Evolutionary conservation across 768 basidiomycete species (phyloP).

Genomic region (Russula lepida): DNA sequence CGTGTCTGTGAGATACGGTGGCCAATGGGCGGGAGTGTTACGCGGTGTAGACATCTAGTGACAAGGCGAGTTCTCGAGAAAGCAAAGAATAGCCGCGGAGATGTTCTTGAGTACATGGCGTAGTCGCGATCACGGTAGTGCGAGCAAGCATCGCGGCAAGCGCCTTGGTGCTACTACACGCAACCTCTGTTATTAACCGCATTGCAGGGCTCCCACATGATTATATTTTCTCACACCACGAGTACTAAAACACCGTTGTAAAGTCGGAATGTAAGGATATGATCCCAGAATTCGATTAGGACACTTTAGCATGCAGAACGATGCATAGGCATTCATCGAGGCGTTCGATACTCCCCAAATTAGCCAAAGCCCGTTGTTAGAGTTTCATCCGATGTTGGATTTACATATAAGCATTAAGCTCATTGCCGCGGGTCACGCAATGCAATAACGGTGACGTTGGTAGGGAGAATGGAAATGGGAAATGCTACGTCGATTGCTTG

Average conservation of each 20-base stretch:
- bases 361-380: neutral
- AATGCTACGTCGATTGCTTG: constrained; percentile 28
- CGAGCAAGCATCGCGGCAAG: neutral
- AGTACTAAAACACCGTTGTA: neutral
- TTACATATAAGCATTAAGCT: neutral
- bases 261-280: neutral
- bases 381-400: neutral
- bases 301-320: neutral
- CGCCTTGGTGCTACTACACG: neutral
- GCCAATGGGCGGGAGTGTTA: neutral
- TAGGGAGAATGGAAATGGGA: neutral
- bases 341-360: neutral
- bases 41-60: neutral
- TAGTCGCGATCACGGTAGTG: neutral
- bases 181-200: neutral
- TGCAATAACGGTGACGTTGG: neutral
- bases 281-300: neutral
- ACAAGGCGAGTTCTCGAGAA: neutral
- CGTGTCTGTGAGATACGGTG: neutral
- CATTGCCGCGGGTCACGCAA: constrained; percentile 1
- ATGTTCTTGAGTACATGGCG: constrained; percentile 2
- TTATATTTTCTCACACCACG: neutral
- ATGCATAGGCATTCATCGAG: neutral
- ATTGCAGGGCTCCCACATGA: neutral
- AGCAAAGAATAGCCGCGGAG: neutral